Evolutionary conservation across 1,284 basidiomycete genomes (phyloP), one percentile per base, ranked within the genome.

Genomic region (Ustanciosporium gigantosporum): DNA sequence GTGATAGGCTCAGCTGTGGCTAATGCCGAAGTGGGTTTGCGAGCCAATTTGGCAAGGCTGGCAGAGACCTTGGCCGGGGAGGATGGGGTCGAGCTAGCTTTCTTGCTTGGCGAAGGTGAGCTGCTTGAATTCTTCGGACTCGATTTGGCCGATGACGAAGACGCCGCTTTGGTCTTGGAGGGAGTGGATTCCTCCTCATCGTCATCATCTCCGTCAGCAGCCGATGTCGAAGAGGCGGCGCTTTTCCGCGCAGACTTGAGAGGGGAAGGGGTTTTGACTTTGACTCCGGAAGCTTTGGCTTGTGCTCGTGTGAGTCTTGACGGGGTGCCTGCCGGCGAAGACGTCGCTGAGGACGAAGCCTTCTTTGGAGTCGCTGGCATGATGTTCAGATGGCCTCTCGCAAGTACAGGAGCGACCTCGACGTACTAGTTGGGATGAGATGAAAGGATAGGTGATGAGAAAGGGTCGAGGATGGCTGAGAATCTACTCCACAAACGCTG

Each of bases 1-100:
- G 36, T 38, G 24, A 65, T 65, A 8, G 55, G 50, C 37, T 53
- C 19, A 3, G 61, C 61, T n/a, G 61, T 65, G 5, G 61, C 61
- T 15, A 65, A 23, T 5, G 46, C 61, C 2, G 46, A 50, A 2
- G 61, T 65, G 0, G 61, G 61, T 25, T 53, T 58, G 8, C 61
- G 36, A 7, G 59, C 38, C 32, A 62, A 24, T 40, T 58, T 58
- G 4, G 64, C 45, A 20, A 47, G 58, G 25, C 59, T 51, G 5
- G 50, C 58, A 13, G 58, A 41, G 3, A 56, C 38, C 36, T 66
- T 66, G 41, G 34, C 38, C 0, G 62, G 57, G 16, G 51, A 52
- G 14, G 23, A 34, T 4, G 17, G 25, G 5, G 37, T n/a, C 15
- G 44, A 42, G 5, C 32, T 21, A 1, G 42, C 31, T 25, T 52